Percentiles rank a stretch among this genome's conserved stretches.
phyloP scores from a whole-genome alignment of 2,329 filamentous ascomycete genomes.

The Xylariaceae sp. region DNA sequence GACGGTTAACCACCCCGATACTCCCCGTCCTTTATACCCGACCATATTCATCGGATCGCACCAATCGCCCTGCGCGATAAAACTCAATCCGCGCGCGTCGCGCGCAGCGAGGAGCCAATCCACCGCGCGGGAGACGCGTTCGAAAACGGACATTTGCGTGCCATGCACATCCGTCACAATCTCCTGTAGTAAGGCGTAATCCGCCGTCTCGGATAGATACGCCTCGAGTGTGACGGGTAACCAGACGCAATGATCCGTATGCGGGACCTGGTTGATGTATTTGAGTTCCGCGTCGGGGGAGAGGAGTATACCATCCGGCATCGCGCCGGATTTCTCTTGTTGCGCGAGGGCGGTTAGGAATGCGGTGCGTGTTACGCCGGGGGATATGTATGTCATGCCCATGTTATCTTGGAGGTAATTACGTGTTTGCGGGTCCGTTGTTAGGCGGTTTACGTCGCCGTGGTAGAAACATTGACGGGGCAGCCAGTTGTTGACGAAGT shows the following conservation, averaged over 20 bases:
- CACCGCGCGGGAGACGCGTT: conserved; percentile 52
- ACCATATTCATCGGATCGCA: conserved; percentile 60
- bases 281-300: conserved; percentile 51
- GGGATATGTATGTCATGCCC: conserved; percentile 55
- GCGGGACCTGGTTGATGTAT: conserved; percentile 57
- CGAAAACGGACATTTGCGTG: conserved; percentile 46
- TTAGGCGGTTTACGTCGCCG: conserved; percentile 53
- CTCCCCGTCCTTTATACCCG: conserved; percentile 52
- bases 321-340: conserved; percentile 49
- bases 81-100: conserved; percentile 50
- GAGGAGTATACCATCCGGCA: conserved; percentile 54
- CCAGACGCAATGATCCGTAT: conserved; percentile 57
- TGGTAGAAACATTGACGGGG: conserved; percentile 55
- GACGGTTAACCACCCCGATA: conserved; percentile 54
- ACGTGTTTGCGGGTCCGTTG: conserved; percentile 54
- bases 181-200: conserved; percentile 46
- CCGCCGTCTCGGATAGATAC: conserved; percentile 51
- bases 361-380: conserved; percentile 41
- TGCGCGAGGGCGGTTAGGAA: conserved; percentile 47
- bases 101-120: conserved; percentile 49
- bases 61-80: conserved; percentile 56
- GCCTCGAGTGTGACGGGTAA: conserved; percentile 49
- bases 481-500: conserved; percentile 56
- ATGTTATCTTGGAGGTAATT: conserved; percentile 58
- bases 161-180: conserved; percentile 39